These are phyloP conservation scores for Naganishia liquefaciens DNA, from an alignment of 1,284 basidiomycete genomes.

Conservation along the genomic window DNA sequence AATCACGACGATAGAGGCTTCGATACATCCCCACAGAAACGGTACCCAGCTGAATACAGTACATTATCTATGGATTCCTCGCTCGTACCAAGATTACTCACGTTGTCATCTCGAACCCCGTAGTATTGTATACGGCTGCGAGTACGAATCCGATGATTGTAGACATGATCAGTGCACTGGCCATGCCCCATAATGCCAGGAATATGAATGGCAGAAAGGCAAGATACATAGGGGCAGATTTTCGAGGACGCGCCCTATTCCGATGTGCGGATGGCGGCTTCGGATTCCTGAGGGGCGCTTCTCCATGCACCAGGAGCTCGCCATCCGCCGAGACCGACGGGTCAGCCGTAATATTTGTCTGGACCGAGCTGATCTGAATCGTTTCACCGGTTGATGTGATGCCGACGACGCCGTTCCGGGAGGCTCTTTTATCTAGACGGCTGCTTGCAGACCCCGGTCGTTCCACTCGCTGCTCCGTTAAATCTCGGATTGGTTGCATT, in stretches of 20 bases:
- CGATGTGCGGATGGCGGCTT: neutral
- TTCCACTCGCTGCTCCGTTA: neutral
- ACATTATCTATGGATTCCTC: neutral
- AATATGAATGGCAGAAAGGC: constrained; percentile 29
- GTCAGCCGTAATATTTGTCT: neutral
- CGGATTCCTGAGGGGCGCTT: neutral
- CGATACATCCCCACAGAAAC: constrained; percentile 32
- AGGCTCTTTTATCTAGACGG: neutral
- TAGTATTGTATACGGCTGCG: constrained; percentile 33
- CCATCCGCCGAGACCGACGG: no score
- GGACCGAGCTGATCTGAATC: constrained; percentile 17
- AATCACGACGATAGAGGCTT: constrained; percentile 32
- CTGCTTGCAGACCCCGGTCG: no score
- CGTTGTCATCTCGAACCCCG: constrained; percentile 35
- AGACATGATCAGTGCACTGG: constrained; percentile 31
- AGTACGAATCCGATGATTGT: constrained; percentile 34
- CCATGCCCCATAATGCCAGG: constrained; percentile 27
- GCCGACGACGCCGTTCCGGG: neutral
- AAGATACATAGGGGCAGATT: constrained; percentile 31
- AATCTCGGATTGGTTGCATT: neutral
- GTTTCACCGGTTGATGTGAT: constrained; percentile 15
- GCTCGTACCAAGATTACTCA: constrained; percentile 10
- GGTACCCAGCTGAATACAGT: constrained; percentile 27
- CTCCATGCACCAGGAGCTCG: no score
- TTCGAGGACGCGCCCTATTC: neutral